Evolutionary conservation across 495 filamentous ascomycete species (phyloP).

Genomic region (Hypoxylon perforatum): DNA sequence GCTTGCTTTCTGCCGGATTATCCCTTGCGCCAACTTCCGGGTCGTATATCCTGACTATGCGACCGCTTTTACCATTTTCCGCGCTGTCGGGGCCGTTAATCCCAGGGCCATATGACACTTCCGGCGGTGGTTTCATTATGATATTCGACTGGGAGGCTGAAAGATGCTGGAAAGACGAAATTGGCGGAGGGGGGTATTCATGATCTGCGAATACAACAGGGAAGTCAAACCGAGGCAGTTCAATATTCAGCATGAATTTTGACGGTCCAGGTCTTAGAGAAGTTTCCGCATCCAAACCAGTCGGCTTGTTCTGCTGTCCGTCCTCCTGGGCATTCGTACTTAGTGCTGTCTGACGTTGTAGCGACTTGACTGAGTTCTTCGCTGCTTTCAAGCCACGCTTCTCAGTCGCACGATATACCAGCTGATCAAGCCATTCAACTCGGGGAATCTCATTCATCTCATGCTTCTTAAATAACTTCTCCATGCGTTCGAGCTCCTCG

Average conservation of each 20-base stretch:
- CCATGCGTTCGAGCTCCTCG: constrained; percentile 82
- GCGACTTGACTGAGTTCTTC: constrained; percentile 48
- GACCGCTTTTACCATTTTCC: constrained; percentile 62
- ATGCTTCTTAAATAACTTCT: constrained; percentile 93
- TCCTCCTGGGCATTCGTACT: constrained; percentile 49
- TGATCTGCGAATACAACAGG: constrained; percentile 95
- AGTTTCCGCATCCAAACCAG: constrained; percentile 53
- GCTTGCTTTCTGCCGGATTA: constrained; percentile 96
- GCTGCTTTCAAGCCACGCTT: constrained; percentile 72
- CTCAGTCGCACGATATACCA: constrained; percentile 89
- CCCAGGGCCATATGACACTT: constrained; percentile 84
- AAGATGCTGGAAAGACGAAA: constrained; percentile 75
- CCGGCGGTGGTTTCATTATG: constrained; percentile 78
- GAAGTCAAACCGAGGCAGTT: constrained; percentile 95
- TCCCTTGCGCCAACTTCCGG: constrained; percentile 88
- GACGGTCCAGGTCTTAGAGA: constrained; percentile 62
- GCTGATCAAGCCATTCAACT: constrained; percentile 93
- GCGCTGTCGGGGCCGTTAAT: constrained; percentile 73
- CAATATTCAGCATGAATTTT: constrained; percentile 81
- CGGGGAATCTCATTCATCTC: constrained; percentile 95
- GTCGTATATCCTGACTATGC: constrained; percentile 87
- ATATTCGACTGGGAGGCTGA: constrained; percentile 72
- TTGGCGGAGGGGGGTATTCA: constrained; percentile 85
- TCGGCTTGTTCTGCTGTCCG: constrained; percentile 42
- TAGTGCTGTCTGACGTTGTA: constrained; percentile 47